Evolutionary conservation across 257 asterid species (phyloP), one percentile per base, ranked within the genome.

Genomic region (Verbena officinalis): DNA sequence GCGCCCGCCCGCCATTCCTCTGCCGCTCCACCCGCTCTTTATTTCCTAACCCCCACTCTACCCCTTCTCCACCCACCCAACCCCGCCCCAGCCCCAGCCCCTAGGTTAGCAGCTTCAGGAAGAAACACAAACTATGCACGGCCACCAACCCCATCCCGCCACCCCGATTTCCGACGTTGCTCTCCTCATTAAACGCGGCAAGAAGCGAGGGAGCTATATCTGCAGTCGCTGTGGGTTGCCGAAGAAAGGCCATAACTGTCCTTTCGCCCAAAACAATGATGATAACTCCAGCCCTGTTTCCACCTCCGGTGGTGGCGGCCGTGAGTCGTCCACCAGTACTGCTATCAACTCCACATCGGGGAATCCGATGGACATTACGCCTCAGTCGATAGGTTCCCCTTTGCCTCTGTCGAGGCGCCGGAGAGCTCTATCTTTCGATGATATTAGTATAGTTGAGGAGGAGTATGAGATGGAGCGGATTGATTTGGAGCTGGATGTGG

Each of bases 221-320:
- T 94, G 99, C 21, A 95, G 99, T 22, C 89, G 97, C 1, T 94
- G 99, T 59, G 97, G 97, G 0, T 59, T 65, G 7, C 97, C 99
- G 0, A 94, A 94, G 62, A 88, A 83, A 73, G 99, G 99, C 31
- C 99, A 94, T 14, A 49, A 42, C 7, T 94, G 97, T 55, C 66
- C 67, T 9, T 7, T 74, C 3, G 23, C 82, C 2, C 8, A 85
- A 68, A 27, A 62, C 9, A 31, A 27, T 7, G 67, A 68, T 19
- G 75, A 49, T 9, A 49, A 62, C 0, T 19, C 65, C 30, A 64
- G 83, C 44, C 75, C 81, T 0, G 33, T 78, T 1, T 64, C 83
- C 27, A 70, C 72, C 1, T 71, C 80, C 23, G 46, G 78, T 87
- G 1, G 93, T 89, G 0, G 65, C 75, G 4, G 68, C 71, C 17